Percentiles rank a stretch among this genome's conserved stretches.
phyloP scores from a whole-genome alignment of 495 filamentous ascomycete species.

The Evansstolkia leycettana region DNA sequence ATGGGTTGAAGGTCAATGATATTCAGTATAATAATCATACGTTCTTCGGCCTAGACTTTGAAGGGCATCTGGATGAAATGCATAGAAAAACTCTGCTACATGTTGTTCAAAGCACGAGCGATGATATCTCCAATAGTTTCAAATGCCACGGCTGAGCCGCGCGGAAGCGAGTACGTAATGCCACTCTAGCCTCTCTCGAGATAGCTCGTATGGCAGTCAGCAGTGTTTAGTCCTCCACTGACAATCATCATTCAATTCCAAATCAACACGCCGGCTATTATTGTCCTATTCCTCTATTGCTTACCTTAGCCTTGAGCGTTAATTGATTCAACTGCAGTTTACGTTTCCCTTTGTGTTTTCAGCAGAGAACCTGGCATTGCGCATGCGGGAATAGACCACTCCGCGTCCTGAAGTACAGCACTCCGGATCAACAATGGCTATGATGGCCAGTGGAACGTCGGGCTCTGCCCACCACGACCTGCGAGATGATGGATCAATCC shows the following conservation, averaged over 20 bases:
- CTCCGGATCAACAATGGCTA: constrained; percentile 7
- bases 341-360: neutral
- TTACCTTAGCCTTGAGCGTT: too few relatives aligned
- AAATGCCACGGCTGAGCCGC: too few relatives aligned
- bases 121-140: too few relatives aligned
- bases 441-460: constrained; percentile 34
- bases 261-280: too few relatives aligned
- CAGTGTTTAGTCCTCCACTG: too few relatives aligned
- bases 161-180: constrained; percentile 26
- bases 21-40: constrained; percentile 1
- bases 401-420: constrained; percentile 2
- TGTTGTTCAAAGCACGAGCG: too few relatives aligned
- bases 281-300: too few relatives aligned
- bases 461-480: constrained; percentile 23
- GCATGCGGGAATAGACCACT: constrained; percentile 4
- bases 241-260: too few relatives aligned
- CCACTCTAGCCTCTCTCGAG: constrained; percentile 36
- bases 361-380: constrained; percentile 6
- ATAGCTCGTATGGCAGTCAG: neutral
- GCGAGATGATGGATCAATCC: constrained; percentile 48
- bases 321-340: too few relatives aligned
- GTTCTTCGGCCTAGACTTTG: too few relatives aligned
- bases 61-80: too few relatives aligned
- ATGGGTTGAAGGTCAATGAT: neutral
- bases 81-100: too few relatives aligned